A percentile compares a stretch with the other conserved stretches of the same genome.
These are phyloP conservation scores for Blastobotrys niveus DNA, from an alignment of 1,139 yeast genomes.

Conservation along the genomic window DNA sequence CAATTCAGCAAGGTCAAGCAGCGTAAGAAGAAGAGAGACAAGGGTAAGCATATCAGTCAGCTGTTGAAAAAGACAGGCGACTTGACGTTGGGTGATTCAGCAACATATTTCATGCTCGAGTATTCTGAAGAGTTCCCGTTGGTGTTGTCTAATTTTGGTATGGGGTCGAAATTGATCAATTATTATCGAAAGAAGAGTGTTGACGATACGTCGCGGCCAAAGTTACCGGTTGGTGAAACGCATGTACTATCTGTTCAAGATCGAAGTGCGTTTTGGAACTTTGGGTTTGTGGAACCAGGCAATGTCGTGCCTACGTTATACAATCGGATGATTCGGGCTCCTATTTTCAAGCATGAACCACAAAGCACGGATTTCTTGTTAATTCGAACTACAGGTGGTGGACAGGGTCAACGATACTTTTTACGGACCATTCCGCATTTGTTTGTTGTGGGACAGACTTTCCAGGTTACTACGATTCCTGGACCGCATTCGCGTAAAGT, in stretches of 20 bases:
- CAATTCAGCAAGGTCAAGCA: conserved; percentile 68
- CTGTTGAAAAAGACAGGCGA: conserved; percentile 67
- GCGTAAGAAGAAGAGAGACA: conserved; percentile 87
- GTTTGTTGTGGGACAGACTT: conserved; percentile 86
- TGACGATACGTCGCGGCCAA: conserved; percentile 83
- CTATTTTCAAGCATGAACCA: conserved; percentile 81
- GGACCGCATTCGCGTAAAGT: conserved; percentile 98
- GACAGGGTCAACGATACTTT: conserved; percentile 46
- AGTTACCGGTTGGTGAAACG: conserved; percentile 87
- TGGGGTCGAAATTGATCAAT: conserved; percentile 91
- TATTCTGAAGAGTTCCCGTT: conserved; percentile 87
- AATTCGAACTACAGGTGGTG: conserved; percentile 72
- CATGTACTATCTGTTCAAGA: conserved; percentile 94
- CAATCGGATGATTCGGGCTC: conserved; percentile 89
- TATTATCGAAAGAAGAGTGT: conserved; percentile 81
- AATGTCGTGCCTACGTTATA: conserved; percentile 89
- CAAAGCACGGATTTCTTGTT: conserved; percentile 75
- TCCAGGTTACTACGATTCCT: conserved; percentile 92
- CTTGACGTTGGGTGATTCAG: conserved; percentile 78
- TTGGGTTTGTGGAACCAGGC: conserved; percentile 95
- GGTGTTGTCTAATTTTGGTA: conserved; percentile 81
- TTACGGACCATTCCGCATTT: conserved; percentile 64
- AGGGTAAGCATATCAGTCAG: conserved; percentile 73
- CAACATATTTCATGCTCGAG: conserved; percentile 72
- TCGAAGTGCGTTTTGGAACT: conserved; percentile 96